Evolutionary conservation across 306 rosid species (phyloP).

Genomic region (Acacia acuminata): DNA sequence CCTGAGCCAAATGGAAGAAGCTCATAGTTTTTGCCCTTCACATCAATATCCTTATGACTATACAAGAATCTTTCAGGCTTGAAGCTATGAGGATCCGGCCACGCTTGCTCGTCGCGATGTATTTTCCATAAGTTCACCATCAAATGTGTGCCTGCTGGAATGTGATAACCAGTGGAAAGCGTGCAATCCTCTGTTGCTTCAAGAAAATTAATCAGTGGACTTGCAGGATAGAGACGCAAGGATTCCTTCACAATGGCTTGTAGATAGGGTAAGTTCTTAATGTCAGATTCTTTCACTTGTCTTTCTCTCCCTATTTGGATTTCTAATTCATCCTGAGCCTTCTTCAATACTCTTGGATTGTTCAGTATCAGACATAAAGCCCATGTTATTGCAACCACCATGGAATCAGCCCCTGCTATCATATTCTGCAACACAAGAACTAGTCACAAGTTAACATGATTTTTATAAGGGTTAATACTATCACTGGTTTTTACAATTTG

Average conservation of each 20-base stretch:
- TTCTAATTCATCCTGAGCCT: constrained; percentile 30
- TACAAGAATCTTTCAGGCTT: constrained; percentile 14
- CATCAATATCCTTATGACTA: constrained; percentile 10
- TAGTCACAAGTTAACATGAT: background rate
- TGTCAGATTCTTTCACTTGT: constrained; percentile 10
- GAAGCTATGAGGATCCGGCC: constrained; percentile 15
- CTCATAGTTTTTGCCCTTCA: constrained; percentile 24
- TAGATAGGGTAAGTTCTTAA: constrained; percentile 13
- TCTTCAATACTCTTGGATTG: constrained; percentile 27
- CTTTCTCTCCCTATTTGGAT: constrained; percentile 24
- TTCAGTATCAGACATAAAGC: constrained; percentile 19
- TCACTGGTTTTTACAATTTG: too few relatives aligned
- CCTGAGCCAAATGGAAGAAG: constrained; percentile 34
- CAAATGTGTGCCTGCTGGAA: background rate
- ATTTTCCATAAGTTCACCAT: constrained; percentile 31
- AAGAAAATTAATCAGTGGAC: background rate
- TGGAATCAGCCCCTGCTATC: constrained; percentile 26
- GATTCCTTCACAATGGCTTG: constrained; percentile 34
- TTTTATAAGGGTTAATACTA: background rate
- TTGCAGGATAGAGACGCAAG: constrained; percentile 16
- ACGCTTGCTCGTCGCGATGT: constrained; percentile 1
- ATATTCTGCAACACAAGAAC: constrained; percentile 17
- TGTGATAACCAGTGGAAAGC: background rate
- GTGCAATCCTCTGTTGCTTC: constrained; percentile 28
- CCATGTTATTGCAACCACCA: constrained; percentile 14